Evolutionary conservation across 495 filamentous ascomycete species (phyloP).

Genomic region (Aspergillus steynii): DNA sequence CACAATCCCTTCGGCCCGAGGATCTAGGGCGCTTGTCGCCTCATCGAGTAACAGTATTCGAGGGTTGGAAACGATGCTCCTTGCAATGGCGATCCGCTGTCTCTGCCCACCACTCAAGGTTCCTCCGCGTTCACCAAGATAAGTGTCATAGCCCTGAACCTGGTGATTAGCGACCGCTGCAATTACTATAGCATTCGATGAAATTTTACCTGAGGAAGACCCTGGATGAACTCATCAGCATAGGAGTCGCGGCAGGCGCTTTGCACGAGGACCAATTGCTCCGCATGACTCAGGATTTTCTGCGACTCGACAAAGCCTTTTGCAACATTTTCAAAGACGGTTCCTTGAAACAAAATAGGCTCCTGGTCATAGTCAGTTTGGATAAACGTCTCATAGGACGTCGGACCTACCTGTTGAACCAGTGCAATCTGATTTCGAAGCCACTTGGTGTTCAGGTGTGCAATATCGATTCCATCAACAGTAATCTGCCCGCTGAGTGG

Average conservation of each 20-base stretch:
- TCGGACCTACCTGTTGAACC: constrained; percentile 39
- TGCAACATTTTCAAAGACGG: constrained; percentile 62
- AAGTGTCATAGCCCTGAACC: constrained; percentile 22
- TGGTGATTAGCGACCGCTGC: too few relatives aligned
- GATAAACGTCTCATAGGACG: background rate
- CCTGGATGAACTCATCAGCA: constrained; percentile 28
- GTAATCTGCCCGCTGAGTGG: constrained; percentile 28
- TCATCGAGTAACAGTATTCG: constrained; percentile 67
- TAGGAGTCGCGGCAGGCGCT: constrained; percentile 14
- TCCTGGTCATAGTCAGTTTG: constrained; percentile 31
- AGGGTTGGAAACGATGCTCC: constrained; percentile 74
- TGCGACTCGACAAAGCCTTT: constrained; percentile 39
- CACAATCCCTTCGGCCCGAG: constrained; percentile 37
- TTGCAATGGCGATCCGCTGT: constrained; percentile 62
- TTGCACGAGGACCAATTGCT: constrained; percentile 21
- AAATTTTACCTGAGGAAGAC: background rate
- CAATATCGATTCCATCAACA: constrained; percentile 49
- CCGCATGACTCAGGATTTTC: constrained; percentile 9
- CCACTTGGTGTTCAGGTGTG: constrained; percentile 49
- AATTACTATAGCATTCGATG: too few relatives aligned
- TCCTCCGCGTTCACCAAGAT: constrained; percentile 21
- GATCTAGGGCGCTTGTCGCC: constrained; percentile 44
- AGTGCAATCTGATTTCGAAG: constrained; percentile 52
- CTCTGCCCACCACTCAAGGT: constrained; percentile 44
- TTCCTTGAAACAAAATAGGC: constrained; percentile 64